A percentile compares a stretch with the other conserved stretches of the same genome.
These are phyloP conservation scores for Oxytropis ochrocephala DNA, from an alignment of 306 rosid species.

Conservation along the genomic window DNA sequence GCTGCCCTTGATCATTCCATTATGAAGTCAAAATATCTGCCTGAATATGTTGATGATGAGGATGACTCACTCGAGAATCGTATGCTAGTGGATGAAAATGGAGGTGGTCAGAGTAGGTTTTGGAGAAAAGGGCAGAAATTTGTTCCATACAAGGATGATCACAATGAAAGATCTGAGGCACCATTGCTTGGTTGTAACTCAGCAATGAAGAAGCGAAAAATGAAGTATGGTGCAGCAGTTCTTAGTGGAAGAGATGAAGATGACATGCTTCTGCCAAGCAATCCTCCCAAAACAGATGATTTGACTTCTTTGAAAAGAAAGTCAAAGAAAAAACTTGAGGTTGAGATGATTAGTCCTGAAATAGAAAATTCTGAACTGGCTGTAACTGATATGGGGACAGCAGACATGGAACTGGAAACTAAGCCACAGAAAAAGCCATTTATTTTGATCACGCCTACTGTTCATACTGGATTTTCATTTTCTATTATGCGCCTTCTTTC, in stretches of 20 bases:
- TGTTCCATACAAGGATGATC: slow-evolving; percentile 35
- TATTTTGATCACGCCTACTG: slow-evolving; percentile 83
- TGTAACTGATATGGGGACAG: slow-evolving; percentile 39
- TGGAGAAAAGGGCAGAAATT: slow-evolving; percentile 46
- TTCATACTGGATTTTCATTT: slow-evolving; percentile 91
- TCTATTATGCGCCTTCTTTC: slow-evolving; percentile 91
- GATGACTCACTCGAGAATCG: slow-evolving; percentile 48
- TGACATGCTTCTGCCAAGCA: slow-evolving; percentile 36
- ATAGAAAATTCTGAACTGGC: slow-evolving; percentile 55
- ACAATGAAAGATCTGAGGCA: slow-evolving; percentile 54
- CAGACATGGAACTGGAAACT: slow-evolving; percentile 66
- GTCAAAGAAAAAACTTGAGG: slow-evolving; percentile 63
- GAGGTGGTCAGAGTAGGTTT: slow-evolving; percentile 40
- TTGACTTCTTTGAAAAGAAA: slow-evolving; percentile 49
- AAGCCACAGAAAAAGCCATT: slow-evolving; percentile 81
- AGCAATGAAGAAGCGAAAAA: slow-evolving; percentile 58
- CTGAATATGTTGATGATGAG: slow-evolving; percentile 45
- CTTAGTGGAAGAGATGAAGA: slow-evolving; percentile 43
- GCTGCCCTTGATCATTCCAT: slow-evolving; percentile 35
- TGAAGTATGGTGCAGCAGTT: slow-evolving; percentile 42
- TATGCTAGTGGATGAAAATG: slow-evolving; percentile 41
- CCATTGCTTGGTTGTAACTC: slow-evolving; percentile 65
- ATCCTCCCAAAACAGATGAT: slow-evolving; percentile 31
- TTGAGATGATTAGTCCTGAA: slow-evolving; percentile 48
- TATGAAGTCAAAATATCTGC: slow-evolving; percentile 31